Base-by-base conservation (phyloP, 2,329 filamentous ascomycete species). In the Colletotrichum orchidophilum region DNA sequence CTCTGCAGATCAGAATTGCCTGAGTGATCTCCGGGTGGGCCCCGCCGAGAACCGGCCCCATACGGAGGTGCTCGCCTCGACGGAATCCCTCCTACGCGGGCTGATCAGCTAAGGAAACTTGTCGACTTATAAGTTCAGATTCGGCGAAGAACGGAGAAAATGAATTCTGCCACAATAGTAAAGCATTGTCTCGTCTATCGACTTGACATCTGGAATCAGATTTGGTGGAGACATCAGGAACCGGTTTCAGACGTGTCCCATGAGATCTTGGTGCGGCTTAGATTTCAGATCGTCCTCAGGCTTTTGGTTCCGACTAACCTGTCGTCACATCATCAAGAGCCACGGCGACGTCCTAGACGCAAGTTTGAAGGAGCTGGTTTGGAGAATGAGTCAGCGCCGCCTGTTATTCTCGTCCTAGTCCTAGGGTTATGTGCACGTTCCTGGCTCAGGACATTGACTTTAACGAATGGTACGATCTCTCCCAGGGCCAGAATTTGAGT, bases 171-270 rank as follows among this genome's bases (percentile, higher is more conserved):
- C 42, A 13, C n/a, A n/a, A 5, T 7, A n/a, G n/a, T n/a, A n/a
- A n/a, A n/a, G n/a, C n/a, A 8, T 21, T 52, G 39, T 15, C 29
- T 7, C 31, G 15, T 18, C 2, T 5, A 12, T 18, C 2, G 4
- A 12, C 35, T 24, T 46, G 26, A 42, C 18, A 12, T 27, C 27
- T 31, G 39, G 26, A 4, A 21, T 31, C 27, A 2, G 5, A 11
- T 29, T n/a, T 18, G 11, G 67, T 57, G 55, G 63, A 26, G 67
- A 31, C n/a, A 13, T 70, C 63, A 63, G 63, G 15, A 67, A 54
- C n/a, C n/a, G 29, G 55, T 50, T 70, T 66, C 67, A 63, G 63
- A 70, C n/a, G 39, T 50, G 3, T 31, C 63, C 63, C 46, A 70
- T 67, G 21, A 49, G 35, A 66, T 31, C 53, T 31, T 27, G 18